phyloP scores from a whole-genome alignment of 2,329 filamentous ascomycete species.

The Xylariaceae sp. region DNA sequence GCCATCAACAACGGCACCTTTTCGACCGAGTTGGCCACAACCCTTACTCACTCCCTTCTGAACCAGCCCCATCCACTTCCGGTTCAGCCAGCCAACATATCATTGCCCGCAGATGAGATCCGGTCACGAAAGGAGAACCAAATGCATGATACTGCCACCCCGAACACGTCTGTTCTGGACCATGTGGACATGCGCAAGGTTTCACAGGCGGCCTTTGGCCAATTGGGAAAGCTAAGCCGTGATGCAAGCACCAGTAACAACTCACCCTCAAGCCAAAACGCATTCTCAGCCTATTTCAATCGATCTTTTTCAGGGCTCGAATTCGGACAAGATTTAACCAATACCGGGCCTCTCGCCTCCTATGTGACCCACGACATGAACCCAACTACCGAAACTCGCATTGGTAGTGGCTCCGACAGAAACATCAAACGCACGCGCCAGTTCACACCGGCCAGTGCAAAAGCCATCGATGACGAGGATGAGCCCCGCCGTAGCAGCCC shows the following conservation, averaged over 20 bases:
- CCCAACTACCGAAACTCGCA: conserved; percentile 10
- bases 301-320: conserved; percentile 27
- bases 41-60: conserved; percentile 46
- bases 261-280: conserved; percentile 27
- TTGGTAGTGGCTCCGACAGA: conserved; percentile 29
- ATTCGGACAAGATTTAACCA: conserved; percentile 31
- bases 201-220: conserved; percentile 36
- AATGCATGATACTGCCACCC: conserved; percentile 20
- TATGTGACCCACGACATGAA: conserved; percentile 19
- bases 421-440: conserved; percentile 44
- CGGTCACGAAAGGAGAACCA: conserved; percentile 44
- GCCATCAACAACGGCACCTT: conserved; percentile 24
- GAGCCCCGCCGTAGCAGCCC: conserved; percentile 39
- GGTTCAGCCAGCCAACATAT: conserved; percentile 28
- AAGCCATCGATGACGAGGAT: conserved; percentile 45
- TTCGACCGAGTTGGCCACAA: conserved; percentile 36
- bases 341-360: conserved; percentile 20
- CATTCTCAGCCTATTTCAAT: conserved; percentile 29
- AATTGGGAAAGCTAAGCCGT: conserved; percentile 24
- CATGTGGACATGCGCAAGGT: conserved; percentile 37
- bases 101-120: conserved; percentile 34
- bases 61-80: conserved; percentile 43
- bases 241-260: conserved; percentile 23
- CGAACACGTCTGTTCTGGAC: conserved; percentile 22
- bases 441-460: conserved; percentile 44